Evolutionary conservation across 495 filamentous ascomycete genomes (phyloP), one percentile per base, ranked within the genome.

Genomic region (Durotheca rogersii): DNA sequence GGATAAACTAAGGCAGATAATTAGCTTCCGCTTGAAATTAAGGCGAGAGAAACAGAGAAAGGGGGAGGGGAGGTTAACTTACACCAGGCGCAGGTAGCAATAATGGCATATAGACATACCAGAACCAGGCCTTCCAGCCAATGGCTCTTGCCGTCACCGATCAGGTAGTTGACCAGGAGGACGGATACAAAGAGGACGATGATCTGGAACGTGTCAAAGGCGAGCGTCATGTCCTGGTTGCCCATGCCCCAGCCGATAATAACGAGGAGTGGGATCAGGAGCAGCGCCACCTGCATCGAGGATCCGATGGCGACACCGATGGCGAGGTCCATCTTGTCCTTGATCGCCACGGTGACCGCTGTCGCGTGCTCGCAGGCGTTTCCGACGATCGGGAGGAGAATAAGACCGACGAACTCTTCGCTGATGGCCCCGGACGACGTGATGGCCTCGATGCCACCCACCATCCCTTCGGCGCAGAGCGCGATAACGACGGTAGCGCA

Each of bases 381-480:
- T 32, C 89, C 89, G 20, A 93, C 89, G 52, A 94, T 91, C n/a
- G 89, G 89, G 2, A 93, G 75, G 3, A 93, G 79, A 51, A 94
- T 91, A 53, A 94, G 69, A 36, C 89, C 88, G 40, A 93, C 85
- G 57, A 93, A 94, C 17, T 88, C 89, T 36, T 83, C 73, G 11
- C 81, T 83, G 37, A 93, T 74, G 6, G 53, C 53, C 9, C 78
- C 77, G 16, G 60, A 59, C 1, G 66, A 61, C 0, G 88, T 88
- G 33, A 96, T 67, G 20, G 81, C 77, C 47, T 83, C 72, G 68
- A 96, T 95, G 33, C 83, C 81, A 46, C 81, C 73, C 15, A 95
- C 89, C 82, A 96, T 90, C 65, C 82, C 95, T 64, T 96, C 91
- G 12, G 91, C 88, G 64, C 91, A 95, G 27, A 95, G 72, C 12